Evolutionary conservation across 1,139 yeast genomes (phyloP), one percentile per base, ranked within the genome.

Genomic region (Magnusiomyces clavatus): DNA sequence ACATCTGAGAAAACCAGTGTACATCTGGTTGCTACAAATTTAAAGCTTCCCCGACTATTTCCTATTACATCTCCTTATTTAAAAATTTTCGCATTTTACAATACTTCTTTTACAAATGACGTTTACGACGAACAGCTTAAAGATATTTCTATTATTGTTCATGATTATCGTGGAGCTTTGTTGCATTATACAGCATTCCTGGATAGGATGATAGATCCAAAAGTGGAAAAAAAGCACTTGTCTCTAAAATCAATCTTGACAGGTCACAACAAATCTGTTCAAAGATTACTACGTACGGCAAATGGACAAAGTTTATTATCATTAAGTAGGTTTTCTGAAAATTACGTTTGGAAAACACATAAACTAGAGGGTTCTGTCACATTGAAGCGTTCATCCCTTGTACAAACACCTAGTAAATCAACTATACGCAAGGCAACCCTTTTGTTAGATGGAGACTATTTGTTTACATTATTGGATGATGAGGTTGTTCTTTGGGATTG

Each of bases 261-360:
- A 5, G 97, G 97, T 0, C 96, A 88, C 61, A 77, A 81, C 51
- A 89, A 88, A 63, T 85, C 96, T 0, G 82, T 90, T 19, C 79
- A 80, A 58, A 76, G 75, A 51, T 66, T 90, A 1, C 70, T 79
- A 16, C 79, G 89, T 60, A 83, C 95, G 1, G 68, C 77, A 4
- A 79, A 80, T 60, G 88, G 88, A 29, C 71, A 73, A 31, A 75
- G 83, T 0, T 63, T 81, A 53, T 63, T 82, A n/a, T 76, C 85
- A 1, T 63, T 61, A 43, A 60, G 64, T 43, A 54, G 69, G 36
- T 65, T 66, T 47, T 57, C 64, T 6, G 72, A 69, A 47, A 69
- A 68, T 45, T 57, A 57, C 12, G 54, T 69, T 11, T 69, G 72
- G 72, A 57, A 54, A 38, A 64, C 68, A 0, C 56, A 58, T 29